Evolutionary conservation across 257 asterid species (phyloP), one percentile per base, ranked within the genome.

Genomic region (Solanum infundibuliforme): DNA sequence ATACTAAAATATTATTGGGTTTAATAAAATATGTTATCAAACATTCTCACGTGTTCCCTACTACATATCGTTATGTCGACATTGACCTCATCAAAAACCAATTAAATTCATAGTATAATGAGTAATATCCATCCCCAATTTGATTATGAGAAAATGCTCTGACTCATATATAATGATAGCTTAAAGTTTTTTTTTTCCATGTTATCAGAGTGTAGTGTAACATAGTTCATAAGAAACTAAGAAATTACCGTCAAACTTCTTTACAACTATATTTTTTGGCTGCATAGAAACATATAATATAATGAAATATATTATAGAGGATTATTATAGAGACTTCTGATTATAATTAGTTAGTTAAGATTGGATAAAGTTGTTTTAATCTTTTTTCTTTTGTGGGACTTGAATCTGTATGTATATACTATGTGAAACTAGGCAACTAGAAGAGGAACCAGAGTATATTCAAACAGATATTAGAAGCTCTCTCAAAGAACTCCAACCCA

Each of bases 41-140:
- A 68, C 43, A 85, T 76, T 62, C 60, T 68, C 83, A 85, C 69
- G 83, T 87, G 90, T 77, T 31, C 74, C 84, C 68, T 27, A 81
- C 39, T 46, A 23, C n/a, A 74, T 8, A 60, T 81, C 27, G 10
- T 77, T n/a, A 66, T 66, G 34, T 68, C 27, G 55, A 66, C 72
- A 68, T 36, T 48, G 85, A 84, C 81, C 81, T 66, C 39, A 81
- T 46, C 23, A 46, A 46, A 27, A 46, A 8, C 38, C 18, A 27
- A 81, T 41, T 41, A 16, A 32, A 16, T 16, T 14, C 25, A 43
- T 79, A 43, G 38, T 43, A 79, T 79, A 43, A 25, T 79, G 8
- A 79, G 5, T 14, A 55, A 7, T 32, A 71, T 27, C 62, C 62
- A 39, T 73, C 81, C 81, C 25, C 12, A 16, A 31, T 73, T 73